phyloP scores from a whole-genome alignment of 768 basidiomycete genomes.

The Boletus vermiculosoides region DNA sequence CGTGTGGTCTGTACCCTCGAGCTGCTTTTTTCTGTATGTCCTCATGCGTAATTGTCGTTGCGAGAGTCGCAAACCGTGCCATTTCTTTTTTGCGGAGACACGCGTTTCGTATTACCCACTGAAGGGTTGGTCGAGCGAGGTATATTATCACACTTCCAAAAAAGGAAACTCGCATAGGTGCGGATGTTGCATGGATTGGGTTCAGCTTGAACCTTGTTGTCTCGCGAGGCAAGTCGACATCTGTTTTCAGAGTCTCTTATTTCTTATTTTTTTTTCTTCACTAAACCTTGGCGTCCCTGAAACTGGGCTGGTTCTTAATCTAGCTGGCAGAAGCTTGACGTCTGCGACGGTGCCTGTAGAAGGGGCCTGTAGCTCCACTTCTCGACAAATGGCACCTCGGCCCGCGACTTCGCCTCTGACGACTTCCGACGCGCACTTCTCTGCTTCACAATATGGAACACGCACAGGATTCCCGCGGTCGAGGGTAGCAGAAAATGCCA shows the following conservation, averaged over 20 bases:
- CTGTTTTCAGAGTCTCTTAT: not conserved
- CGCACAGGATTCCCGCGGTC: conserved; percentile 32
- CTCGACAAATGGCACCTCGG: conserved; percentile 13
- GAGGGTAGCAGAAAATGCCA: conserved; percentile 19
- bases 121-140: not conserved
- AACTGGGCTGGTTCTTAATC: conserved; percentile 3
- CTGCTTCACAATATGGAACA: conserved; percentile 25
- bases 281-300: not conserved
- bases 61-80: conserved; percentile 31
- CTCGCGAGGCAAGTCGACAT: not conserved
- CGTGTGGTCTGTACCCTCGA: conserved; percentile 25
- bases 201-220: not conserved
- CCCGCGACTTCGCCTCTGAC: conserved; percentile 11
- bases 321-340: not conserved
- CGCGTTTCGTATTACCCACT: conserved; percentile 9
- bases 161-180: conserved; percentile 21
- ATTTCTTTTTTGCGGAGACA: conserved; percentile 17
- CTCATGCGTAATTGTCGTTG: conserved; percentile 30
- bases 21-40: conserved; percentile 39
- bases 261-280: not conserved
- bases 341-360: conserved; percentile 4
- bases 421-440: conserved; percentile 21
- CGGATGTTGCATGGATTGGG: conserved; percentile 18
- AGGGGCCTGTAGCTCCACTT: conserved; percentile 19
- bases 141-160: conserved; percentile 6